Evolutionary conservation across 768 basidiomycete genomes (phyloP).

Genomic region (Lactarius hatsudake): DNA sequence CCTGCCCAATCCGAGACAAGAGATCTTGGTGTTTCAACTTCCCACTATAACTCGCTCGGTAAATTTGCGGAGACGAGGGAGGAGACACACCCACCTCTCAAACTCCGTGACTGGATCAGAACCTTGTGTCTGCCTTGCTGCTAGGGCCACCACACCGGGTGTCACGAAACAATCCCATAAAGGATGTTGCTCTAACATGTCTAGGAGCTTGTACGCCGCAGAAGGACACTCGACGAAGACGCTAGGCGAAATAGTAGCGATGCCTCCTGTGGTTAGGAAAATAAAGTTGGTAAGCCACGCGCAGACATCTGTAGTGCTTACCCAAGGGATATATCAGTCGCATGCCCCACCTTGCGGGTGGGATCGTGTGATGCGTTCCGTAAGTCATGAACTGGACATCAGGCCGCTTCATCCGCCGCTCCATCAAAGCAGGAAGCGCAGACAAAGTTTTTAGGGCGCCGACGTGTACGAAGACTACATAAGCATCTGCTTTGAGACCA

Average conservation of each 20-base stretch:
- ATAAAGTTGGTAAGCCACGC: neutral
- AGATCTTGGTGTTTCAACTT: conserved; percentile 31
- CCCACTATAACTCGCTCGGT: conserved; percentile 21
- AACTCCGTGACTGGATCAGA: conserved; percentile 26
- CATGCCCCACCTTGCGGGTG: conserved; percentile 56
- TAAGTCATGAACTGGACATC: conserved; percentile 64
- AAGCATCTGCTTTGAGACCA: conserved; percentile 35
- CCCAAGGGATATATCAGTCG: conserved; percentile 68
- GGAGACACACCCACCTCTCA: conserved; percentile 17
- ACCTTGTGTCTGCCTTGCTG: conserved; percentile 40
- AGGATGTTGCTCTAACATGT: conserved; percentile 54
- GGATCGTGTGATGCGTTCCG: conserved; percentile 56
- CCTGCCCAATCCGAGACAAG: conserved; percentile 52
- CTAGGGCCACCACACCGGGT: conserved; percentile 61
- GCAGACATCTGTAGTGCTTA: conserved; percentile 34
- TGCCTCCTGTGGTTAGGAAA: conserved; percentile 49
- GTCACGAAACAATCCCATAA: conserved; percentile 67
- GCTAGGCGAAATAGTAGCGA: conserved; percentile 66
- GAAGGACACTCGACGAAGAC: conserved; percentile 55
- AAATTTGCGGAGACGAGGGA: neutral
- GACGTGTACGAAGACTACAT: conserved; percentile 65
- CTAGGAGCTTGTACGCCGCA: conserved; percentile 48
- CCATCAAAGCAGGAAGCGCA: conserved; percentile 47
- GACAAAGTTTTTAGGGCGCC: conserved; percentile 51
- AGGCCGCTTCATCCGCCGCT: conserved; percentile 43